Base-by-base conservation (phyloP, 2,329 filamentous ascomycete genomes). In the Xylariomycetidae sp. region DNA sequence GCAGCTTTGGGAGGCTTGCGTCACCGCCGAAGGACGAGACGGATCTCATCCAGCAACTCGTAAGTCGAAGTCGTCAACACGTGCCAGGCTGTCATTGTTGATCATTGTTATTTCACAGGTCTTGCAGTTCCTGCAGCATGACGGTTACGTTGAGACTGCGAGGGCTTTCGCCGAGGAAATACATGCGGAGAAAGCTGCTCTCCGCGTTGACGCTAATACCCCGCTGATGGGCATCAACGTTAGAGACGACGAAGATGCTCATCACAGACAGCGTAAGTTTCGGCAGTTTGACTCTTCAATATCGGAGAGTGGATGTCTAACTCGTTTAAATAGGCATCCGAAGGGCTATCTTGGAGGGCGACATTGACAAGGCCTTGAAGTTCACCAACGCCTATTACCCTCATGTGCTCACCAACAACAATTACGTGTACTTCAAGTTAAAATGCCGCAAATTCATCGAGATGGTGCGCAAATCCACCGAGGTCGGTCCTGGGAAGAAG, bases 111-210 rank as follows among this genome's bases (percentile, higher is more conserved):
- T 29, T 16, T 7, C n/a, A 19, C 34, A 71, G 65, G 73, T 80
- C 13, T 72, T 88, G 24, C 89, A 95, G 59, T 96, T 94, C 47
- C 67, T 98, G 10, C 85, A 89, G 23, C 90, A 96, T 48, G 92
- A 96, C 50, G 92, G 92, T 38, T 96, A 95, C 47, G 82, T 95
- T 6, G 90, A 95, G 46, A 95, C 90, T 0, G 89, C 89, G 7
- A 77, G 81, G 43, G 87, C 86, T 1, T 96, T 98, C 66, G 79
- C 85, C 4, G 72, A 82, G 47, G 90, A 96, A 52, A 78, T 94
- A 17, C 73, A 76, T 34, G 65, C 73, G 12, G 85, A 95, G 56
- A 82, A 84, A 48, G 67, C 74, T 49, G 79, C 84, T 7, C 62
- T 95, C 35, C 74, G 73, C 41, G 68, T 76, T 26, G 74, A 77